Percentiles rank a stretch among this genome's conserved stretches.
phyloP scores from a whole-genome alignment of 2,329 filamentous ascomycete genomes.

The Scedosporium aurantiacum region DNA sequence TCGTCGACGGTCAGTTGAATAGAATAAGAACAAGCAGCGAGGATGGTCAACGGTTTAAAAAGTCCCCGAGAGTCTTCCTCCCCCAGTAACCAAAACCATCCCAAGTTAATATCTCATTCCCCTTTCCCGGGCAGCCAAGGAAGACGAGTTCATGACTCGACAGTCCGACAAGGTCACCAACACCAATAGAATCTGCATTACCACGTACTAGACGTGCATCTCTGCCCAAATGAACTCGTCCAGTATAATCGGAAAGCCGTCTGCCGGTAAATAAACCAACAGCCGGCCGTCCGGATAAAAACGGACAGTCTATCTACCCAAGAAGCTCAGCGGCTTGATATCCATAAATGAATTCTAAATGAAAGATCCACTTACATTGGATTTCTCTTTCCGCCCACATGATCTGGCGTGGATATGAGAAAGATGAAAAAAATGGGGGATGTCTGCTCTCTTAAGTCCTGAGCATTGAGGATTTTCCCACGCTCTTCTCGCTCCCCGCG shows the following conservation, averaged over 20 bases:
- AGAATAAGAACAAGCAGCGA: not conserved
- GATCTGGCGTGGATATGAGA: not conserved
- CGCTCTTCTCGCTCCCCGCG: too few relatives aligned
- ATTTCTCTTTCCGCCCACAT: not conserved
- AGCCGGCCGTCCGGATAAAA: slow-evolving; percentile 1
- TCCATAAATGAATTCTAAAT: not conserved
- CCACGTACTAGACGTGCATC: not conserved
- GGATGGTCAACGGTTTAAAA: not conserved
- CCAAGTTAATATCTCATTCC: not conserved
- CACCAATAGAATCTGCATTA: not conserved
- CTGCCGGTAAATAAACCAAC: not conserved
- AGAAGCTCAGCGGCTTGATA: not conserved
- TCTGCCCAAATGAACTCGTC: not conserved
- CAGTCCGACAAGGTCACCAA: not conserved
- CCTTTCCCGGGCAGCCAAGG: not conserved
- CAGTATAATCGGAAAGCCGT: not conserved
- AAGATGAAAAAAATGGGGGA: not conserved
- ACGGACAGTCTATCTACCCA: not conserved
- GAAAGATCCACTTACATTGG: not conserved
- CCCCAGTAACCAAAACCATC: not conserved
- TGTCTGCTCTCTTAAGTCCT: too few relatives aligned
- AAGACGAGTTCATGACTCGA: not conserved
- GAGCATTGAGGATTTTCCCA: too few relatives aligned
- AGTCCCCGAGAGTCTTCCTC: not conserved
- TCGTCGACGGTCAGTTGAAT: not conserved